A percentile compares a stretch with the other conserved stretches of the same genome.
These are phyloP conservation scores for Dichotomocladium elegans DNA, from an alignment of 371 early-diverging fungal genomes.

Conservation along the genomic window DNA sequence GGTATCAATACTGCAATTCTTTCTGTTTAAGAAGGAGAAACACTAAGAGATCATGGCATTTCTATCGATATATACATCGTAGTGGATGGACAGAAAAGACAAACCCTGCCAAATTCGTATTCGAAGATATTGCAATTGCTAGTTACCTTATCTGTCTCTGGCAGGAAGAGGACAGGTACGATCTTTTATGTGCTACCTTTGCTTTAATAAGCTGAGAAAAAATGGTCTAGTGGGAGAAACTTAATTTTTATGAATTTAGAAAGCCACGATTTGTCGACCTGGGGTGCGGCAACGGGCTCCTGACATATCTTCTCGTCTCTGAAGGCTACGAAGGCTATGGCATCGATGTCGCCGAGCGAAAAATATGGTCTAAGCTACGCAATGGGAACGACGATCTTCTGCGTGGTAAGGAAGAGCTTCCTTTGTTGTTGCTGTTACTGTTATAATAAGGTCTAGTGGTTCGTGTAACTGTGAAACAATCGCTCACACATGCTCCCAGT, in stretches of 20 bases:
- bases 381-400: conserved; percentile 23
- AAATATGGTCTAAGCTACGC: conserved; percentile 64
- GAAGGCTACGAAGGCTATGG: conserved; percentile 83
- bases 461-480: too few species aligned
- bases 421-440: too few species aligned
- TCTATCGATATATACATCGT: not conserved
- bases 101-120: conserved; percentile 80
- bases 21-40: not conserved
- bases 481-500: conserved; percentile 34
- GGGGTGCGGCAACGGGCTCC: conserved; percentile 90
- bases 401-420: conserved; percentile 25
- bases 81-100: conserved; percentile 77
- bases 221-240: too few species aligned
- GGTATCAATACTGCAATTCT: conserved; percentile 19
- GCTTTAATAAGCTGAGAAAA: too few species aligned
- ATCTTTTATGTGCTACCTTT: too few species aligned
- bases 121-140: conserved; percentile 84
- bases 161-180: conserved; percentile 44
- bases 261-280: conserved; percentile 77
- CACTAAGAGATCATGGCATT: not conserved
- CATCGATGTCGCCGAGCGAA: conserved; percentile 73
- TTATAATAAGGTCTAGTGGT: too few species aligned
- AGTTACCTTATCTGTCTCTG: conserved; percentile 77
- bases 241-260: conserved; percentile 16
- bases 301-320: conserved; percentile 72